These are phyloP conservation scores for Geotrichum fermentans DNA, from an alignment of 1,139 yeast species.

Conservation along the genomic window DNA sequence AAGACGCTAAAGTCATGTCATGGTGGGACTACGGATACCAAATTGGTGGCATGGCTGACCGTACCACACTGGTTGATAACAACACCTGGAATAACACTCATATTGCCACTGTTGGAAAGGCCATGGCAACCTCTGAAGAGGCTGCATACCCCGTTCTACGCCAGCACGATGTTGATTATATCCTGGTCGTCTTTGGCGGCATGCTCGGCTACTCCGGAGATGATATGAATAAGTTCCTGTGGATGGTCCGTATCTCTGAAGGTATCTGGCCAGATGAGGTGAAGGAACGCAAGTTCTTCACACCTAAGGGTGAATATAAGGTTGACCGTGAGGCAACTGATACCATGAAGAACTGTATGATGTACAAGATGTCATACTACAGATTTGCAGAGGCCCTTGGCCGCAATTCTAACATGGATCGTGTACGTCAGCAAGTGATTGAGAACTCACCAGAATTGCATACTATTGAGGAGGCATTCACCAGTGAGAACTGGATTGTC, in stretches of 20 bases:
- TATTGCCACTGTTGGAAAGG: slow-evolving; percentile 98
- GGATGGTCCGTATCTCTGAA: slow-evolving; percentile 99
- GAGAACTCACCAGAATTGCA: slow-evolving; percentile 52
- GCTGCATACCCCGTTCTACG: slow-evolving; percentile 81
- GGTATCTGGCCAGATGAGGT: slow-evolving; percentile 99
- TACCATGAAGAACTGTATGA: slow-evolving; percentile 80
- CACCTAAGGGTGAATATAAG: slow-evolving; percentile 79
- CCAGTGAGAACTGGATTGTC: slow-evolving; percentile 95
- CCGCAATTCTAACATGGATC: slow-evolving; percentile 63
- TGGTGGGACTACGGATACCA: slow-evolving; percentile 99
- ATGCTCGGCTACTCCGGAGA: slow-evolving; percentile 92
- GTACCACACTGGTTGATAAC: slow-evolving; percentile 96
- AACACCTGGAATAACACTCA: slow-evolving; percentile 99
- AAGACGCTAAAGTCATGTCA: slow-evolving; percentile 92
- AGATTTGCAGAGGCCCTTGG: slow-evolving; percentile 71
- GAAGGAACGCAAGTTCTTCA: slow-evolving; percentile 77
- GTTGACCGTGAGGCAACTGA: slow-evolving; percentile 77
- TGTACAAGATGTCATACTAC: slow-evolving; percentile 94
- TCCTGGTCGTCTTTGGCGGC: slow-evolving; percentile 91
- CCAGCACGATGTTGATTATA: slow-evolving; percentile 93
- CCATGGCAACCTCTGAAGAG: slow-evolving; percentile 88
- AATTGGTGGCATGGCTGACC: slow-evolving; percentile 99
- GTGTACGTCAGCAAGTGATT: slow-evolving; percentile 82
- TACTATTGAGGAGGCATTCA: slow-evolving; percentile 88
- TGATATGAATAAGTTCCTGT: slow-evolving; percentile 90